These are phyloP conservation scores for Jatropha podagrica DNA, from an alignment of 441 rosid species.

Conservation along the genomic window DNA sequence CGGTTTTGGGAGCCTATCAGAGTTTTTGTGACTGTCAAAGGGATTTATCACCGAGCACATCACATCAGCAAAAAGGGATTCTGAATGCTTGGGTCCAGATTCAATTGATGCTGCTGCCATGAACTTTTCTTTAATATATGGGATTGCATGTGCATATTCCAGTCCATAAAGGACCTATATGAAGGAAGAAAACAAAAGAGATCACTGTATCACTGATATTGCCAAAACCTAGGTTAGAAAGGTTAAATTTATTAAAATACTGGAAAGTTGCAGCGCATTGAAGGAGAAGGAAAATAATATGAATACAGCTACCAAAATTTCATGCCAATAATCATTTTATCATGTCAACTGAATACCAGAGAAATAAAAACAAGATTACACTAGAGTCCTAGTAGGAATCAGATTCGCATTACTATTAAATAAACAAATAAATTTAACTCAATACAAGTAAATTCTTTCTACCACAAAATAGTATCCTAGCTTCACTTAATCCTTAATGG, in stretches of 20 bases:
- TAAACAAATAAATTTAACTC: not conserved
- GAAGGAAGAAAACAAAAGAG: constrained; percentile 13
- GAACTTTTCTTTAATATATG: constrained; percentile 45
- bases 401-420: not conserved
- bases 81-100: constrained; percentile 21
- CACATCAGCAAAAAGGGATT: constrained; percentile 54
- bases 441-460: not conserved
- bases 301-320: not conserved
- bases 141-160: constrained; percentile 72
- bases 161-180: constrained; percentile 81
- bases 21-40: constrained; percentile 35
- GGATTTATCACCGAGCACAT: constrained; percentile 52
- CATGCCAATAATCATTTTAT: not conserved
- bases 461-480: not conserved
- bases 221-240: constrained; percentile 12
- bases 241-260: constrained; percentile 4
- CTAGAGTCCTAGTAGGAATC: not conserved
- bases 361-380: not conserved
- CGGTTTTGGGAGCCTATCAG: constrained; percentile 25
- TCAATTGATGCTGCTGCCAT: constrained; percentile 34
- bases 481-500: not conserved
- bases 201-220: not conserved
- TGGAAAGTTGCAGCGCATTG: not conserved
- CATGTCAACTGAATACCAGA: not conserved
- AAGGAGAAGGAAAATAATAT: not conserved